Evolutionary conservation across 164 flowering plant species (phyloP).

Genomic region (Litsea cubeba): DNA sequence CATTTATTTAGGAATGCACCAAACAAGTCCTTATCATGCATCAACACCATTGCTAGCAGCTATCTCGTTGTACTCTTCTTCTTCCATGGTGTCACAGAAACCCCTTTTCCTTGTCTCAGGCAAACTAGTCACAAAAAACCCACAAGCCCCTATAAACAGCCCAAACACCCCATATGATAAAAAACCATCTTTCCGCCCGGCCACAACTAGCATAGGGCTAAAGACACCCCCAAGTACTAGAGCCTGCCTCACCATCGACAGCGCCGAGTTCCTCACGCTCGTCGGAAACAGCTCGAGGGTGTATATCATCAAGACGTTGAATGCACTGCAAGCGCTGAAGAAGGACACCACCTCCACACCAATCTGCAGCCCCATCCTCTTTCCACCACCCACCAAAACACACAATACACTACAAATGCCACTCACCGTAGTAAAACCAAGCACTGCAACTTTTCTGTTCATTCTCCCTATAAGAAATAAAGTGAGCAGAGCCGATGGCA

Average conservation of each 20-base stretch:
- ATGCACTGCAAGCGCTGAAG: conserved; percentile 47
- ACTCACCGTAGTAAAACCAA: conserved; percentile 30
- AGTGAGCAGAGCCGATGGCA: conserved; percentile 40
- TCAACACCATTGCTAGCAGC: too few relatives aligned
- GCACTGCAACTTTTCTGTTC: conserved; percentile 28
- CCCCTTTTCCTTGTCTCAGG: conserved; percentile 61
- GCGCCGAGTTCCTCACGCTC: conserved; percentile 71
- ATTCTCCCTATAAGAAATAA: conserved; percentile 35
- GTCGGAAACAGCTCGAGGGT: conserved; percentile 81
- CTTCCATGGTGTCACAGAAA: conserved; percentile 69
- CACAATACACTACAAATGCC: conserved; percentile 41
- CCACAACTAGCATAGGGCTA: conserved; percentile 50
- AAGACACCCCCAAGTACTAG: conserved; percentile 52
- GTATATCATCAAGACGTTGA: conserved; percentile 44
- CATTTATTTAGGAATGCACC: too few relatives aligned
- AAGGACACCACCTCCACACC: conserved; percentile 55
- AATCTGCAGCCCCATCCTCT: conserved; percentile 22
- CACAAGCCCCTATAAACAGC: conserved; percentile 34
- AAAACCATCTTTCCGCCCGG: conserved; percentile 25
- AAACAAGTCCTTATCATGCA: too few relatives aligned
- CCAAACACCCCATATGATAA: conserved; percentile 56
- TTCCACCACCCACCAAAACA: conserved; percentile 2
- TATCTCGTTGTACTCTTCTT: conserved; percentile 35
- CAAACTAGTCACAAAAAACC: conserved; percentile 43
- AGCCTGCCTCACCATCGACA: conserved; percentile 66